Conservation (phyloP, 163 green algal species). For the Prototheca wickerhamii region DNA sequence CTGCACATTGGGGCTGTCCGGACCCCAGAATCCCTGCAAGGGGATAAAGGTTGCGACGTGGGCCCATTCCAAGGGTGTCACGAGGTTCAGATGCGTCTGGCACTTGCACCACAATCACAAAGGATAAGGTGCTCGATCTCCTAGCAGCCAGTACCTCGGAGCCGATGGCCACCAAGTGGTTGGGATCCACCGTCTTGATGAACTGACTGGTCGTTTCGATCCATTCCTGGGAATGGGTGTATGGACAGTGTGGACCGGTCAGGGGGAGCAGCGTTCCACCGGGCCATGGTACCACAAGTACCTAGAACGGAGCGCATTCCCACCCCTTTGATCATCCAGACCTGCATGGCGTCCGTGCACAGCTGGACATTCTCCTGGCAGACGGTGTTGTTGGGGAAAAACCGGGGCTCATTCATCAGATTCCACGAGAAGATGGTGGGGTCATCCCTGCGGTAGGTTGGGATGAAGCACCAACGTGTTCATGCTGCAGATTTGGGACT, state of each 20-base stretch:
- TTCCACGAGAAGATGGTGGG: slow-evolving; percentile 29
- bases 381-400: slow-evolving; percentile 12
- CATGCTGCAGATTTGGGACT: neutral
- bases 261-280: neutral
- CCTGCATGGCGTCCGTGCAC: slow-evolving; percentile 14
- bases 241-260: neutral
- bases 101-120: neutral
- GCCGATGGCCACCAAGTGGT: slow-evolving; percentile 60
- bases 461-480: neutral
- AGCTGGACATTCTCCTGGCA: slow-evolving; percentile 4
- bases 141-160: slow-evolving; percentile 47
- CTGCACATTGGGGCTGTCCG: neutral
- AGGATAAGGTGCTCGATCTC: slow-evolving; percentile 10
- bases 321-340: neutral
- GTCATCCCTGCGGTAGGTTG: slow-evolving; percentile 14
- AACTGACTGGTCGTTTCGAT: slow-evolving; percentile 39
- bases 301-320: neutral
- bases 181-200: slow-evolving; percentile 46
- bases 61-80: neutral
- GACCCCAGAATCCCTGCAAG: slow-evolving; percentile 20
- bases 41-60: slow-evolving; percentile 7
- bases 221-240: slow-evolving; percentile 30
- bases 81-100: too few species aligned
- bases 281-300: neutral
- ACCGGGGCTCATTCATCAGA: slow-evolving; percentile 29